Percentiles rank a stretch among this genome's conserved stretches.
phyloP scores from a whole-genome alignment of 225 moss, liverwort and hornwort genomes.

The Polytrichum formosum region DNA sequence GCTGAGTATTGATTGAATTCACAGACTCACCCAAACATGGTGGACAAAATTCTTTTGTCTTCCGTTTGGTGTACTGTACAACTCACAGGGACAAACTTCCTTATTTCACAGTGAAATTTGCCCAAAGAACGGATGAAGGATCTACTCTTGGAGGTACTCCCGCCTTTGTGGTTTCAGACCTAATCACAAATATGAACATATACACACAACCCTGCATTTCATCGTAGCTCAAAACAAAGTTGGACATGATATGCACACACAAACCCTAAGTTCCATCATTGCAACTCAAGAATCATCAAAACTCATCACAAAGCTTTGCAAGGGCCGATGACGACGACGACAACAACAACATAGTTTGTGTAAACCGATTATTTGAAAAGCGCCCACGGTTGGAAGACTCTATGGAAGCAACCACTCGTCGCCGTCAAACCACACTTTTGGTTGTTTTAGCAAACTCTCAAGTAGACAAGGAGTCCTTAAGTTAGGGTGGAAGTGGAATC shows the following conservation, averaged over 20 bases:
- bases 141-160: background rate
- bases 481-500: no score
- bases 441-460: no score
- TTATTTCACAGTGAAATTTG: constrained; percentile 6
- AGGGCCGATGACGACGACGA: background rate
- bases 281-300: no score
- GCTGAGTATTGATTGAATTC: no score
- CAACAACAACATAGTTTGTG: background rate
- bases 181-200: constrained; percentile 4
- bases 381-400: constrained; percentile 15
- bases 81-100: constrained; percentile 32
- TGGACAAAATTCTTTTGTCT: constrained; percentile 14
- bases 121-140: constrained; percentile 58
- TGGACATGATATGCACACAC: background rate
- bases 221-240: background rate
- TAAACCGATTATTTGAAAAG: background rate
- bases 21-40: background rate
- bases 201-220: background rate
- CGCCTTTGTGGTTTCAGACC: background rate
- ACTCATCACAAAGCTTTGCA: background rate
- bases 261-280: no score
- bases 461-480: no score
- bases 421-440: constrained; percentile 70
- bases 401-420: constrained; percentile 65
- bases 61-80: constrained; percentile 60